Percentiles rank a stretch among this genome's conserved stretches.
Conservation (phyloP, 805 yeast species). For the Yarrowia alimentaria region DNA sequence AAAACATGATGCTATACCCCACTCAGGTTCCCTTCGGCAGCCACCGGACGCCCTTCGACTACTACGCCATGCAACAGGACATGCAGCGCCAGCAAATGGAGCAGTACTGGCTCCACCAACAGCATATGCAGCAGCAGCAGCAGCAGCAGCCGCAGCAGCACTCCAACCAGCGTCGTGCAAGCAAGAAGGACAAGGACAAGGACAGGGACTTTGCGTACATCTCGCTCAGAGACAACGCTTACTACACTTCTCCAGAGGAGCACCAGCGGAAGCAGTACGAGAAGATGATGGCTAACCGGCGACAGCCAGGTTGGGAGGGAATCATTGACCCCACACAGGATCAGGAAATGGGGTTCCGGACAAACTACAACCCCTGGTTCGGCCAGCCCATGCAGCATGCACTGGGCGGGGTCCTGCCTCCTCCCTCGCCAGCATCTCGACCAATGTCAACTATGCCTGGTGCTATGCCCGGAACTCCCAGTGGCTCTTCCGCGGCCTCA, state of each 20-base stretch:
- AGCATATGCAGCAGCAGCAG: neutral
- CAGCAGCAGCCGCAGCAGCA: neutral
- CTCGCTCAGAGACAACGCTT: conserved; percentile 18
- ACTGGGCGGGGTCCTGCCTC: conserved; percentile 13
- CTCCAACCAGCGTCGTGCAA: neutral
- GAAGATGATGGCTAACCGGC: conserved; percentile 3
- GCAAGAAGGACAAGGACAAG: too few species aligned
- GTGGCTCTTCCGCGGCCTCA: too few species aligned
- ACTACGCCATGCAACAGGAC: conserved; percentile 9
- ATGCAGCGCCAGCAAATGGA: conserved; percentile 1
- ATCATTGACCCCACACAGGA: conserved; percentile 25
- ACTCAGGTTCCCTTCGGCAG: conserved; percentile 16
- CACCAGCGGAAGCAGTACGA: conserved; percentile 10
- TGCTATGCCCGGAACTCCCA: too few species aligned
- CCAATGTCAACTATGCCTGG: too few species aligned
- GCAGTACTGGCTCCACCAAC: neutral
- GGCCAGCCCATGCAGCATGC: conserved; percentile 12
- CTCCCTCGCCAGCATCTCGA: neutral
- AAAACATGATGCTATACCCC: conserved; percentile 16
- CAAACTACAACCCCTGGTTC: conserved; percentile 16
- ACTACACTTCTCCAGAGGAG: conserved; percentile 17
- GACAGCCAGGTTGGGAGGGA: conserved; percentile 24
- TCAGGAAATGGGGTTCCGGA: conserved; percentile 11
- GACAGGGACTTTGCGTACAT: conserved; percentile 20
- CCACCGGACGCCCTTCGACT: conserved; percentile 12